These are phyloP conservation scores for Fraxinus floribunda DNA, from an alignment of 305 asterid species.

Conservation along the genomic window DNA sequence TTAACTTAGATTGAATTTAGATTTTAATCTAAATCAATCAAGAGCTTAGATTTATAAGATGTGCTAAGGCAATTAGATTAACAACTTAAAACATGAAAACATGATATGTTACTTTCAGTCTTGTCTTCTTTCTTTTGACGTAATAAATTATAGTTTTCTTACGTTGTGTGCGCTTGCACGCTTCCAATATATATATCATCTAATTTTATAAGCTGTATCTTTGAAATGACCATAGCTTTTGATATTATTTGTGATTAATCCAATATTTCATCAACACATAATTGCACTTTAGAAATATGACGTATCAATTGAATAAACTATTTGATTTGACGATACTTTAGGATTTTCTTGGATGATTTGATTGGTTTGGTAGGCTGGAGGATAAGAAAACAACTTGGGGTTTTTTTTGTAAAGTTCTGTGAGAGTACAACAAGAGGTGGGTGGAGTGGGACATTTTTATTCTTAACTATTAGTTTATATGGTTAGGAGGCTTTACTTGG, in stretches of 20 bases:
- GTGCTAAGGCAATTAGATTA: no score
- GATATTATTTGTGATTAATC: background rate
- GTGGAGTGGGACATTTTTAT: slow-evolving; percentile 37
- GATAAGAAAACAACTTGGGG: slow-evolving; percentile 22
- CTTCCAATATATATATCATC: background rate
- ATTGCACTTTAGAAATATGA: background rate
- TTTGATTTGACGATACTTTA: background rate
- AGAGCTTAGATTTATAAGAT: no score
- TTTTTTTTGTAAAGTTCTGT: slow-evolving; percentile 19
- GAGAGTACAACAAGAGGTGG: slow-evolving; percentile 33
- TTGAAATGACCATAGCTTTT: background rate
- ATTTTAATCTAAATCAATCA: no score
- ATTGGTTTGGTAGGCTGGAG: slow-evolving; percentile 24
- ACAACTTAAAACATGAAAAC: background rate
- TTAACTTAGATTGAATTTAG: no score
- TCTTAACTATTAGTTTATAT: slow-evolving; percentile 33
- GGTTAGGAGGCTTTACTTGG: slow-evolving; percentile 39
- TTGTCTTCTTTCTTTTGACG: background rate
- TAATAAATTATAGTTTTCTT: background rate
- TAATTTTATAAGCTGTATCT: no score
- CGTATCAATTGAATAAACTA: background rate
- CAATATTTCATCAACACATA: background rate
- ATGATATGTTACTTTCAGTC: background rate
- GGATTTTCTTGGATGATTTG: slow-evolving; percentile 25
- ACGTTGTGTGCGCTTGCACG: background rate